Evolutionary conservation across 2,329 filamentous ascomycete genomes (phyloP), one percentile per base, ranked within the genome.

Genomic region (Aspergillaceae sp.): DNA sequence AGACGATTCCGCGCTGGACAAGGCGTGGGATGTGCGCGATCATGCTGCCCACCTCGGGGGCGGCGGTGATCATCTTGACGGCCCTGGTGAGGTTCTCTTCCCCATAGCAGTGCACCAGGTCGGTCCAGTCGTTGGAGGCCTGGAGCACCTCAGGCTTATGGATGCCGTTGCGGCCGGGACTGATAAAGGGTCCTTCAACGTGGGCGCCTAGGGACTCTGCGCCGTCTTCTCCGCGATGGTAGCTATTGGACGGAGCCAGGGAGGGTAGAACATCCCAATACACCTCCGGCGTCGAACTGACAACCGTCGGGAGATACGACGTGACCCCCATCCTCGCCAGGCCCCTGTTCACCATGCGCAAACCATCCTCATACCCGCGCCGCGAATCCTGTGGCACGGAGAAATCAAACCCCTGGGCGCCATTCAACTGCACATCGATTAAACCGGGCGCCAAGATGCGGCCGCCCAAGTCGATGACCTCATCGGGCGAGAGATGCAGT

Each of bases 401-500:
- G 65, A 94, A 95, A 71, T 95, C 91, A 73, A 95, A 94, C 47
- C 89, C 89, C 59, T 89, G 91, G 7, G 86, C 89, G 41, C 90
- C 90, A 60, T 96, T 96, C 56, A 96, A 81, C 67, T 96, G 90
- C 44, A 85, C 84, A 55, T 96, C 90, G 56, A 96, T 92, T 61
- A 96, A 77, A 28, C 90, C 90, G 0, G 90, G 88, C 0, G 86
- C 81, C 19, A 96, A 65, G 54, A 95, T 91, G 57, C 87, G 87
- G 48, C 88, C 87, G 43, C 82, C 79, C 1, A 96, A 80, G 59
- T 96, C 82, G 56, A 95, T 75, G 45, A 83, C 82, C 55, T 82
- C 70, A 61, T 91, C 86, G 1, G 90, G 87, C 2, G 63, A 68
- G 28, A 70, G 57, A 29, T 70, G 64, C 27, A 69, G 54, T 30